Evolutionary conservation across 2,329 filamentous ascomycete species (phyloP).

Genomic region (Aureobasidium pullulans): DNA sequence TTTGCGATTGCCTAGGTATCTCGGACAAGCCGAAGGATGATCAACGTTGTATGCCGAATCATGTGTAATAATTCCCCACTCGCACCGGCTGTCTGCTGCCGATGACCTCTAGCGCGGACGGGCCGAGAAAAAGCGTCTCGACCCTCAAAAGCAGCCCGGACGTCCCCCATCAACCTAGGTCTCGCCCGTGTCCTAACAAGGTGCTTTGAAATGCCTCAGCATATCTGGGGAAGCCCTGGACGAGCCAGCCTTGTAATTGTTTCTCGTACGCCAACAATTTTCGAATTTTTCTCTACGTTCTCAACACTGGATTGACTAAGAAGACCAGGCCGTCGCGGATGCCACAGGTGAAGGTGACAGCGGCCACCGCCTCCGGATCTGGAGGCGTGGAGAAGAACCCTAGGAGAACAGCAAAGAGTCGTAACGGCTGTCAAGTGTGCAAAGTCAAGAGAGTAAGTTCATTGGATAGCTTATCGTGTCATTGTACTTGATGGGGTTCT

Average conservation of each 20-base stretch:
- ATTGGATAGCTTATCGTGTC: not conserved
- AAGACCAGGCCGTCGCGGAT: not conserved
- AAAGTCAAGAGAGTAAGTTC: slow-evolving; percentile 11
- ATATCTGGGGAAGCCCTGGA: not conserved
- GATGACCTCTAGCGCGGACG: not conserved
- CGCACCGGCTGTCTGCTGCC: not conserved
- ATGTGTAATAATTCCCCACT: not conserved
- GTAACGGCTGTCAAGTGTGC: slow-evolving; percentile 13
- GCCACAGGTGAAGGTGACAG: not conserved
- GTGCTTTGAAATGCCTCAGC: not conserved
- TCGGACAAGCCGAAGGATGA: not conserved
- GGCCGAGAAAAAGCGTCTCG: slow-evolving; percentile 1
- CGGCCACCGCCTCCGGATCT: slow-evolving; percentile 8
- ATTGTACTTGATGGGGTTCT: not conserved
- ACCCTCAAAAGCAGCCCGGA: not conserved
- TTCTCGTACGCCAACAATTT: not conserved
- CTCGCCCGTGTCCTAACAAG: not conserved
- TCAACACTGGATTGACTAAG: not conserved
- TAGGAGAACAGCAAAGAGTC: slow-evolving; percentile 9
- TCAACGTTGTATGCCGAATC: not conserved
- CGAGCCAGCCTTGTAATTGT: not conserved
- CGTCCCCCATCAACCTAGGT: not conserved
- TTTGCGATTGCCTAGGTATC: not conserved
- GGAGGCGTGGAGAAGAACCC: slow-evolving; percentile 12
- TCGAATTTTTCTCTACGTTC: not conserved